These are phyloP conservation scores for Lenwebbia sp. DNA, from an alignment of 345 rosid genomes.

Conservation along the genomic window DNA sequence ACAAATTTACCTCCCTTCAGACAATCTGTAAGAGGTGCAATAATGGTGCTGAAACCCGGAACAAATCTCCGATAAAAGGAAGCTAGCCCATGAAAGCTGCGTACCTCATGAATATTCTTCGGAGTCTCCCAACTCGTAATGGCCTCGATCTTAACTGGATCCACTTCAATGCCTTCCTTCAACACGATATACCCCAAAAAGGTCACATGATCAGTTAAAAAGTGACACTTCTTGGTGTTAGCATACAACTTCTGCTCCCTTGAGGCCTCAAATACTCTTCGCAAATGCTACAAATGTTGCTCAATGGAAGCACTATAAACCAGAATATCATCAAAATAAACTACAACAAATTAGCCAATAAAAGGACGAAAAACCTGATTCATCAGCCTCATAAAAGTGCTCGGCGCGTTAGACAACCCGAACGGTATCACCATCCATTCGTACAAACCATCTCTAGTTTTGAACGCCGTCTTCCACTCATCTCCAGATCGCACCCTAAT, in stretches of 20 bases:
- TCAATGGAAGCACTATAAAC: not conserved
- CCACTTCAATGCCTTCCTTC: not conserved
- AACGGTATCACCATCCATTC: slow-evolving; percentile 2
- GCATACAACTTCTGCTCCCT: not conserved
- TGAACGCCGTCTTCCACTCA: slow-evolving; percentile 1
- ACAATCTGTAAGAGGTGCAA: not conserved
- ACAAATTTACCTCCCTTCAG: not conserved
- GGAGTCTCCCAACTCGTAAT: not conserved
- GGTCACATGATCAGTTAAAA: not conserved
- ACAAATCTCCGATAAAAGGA: not conserved
- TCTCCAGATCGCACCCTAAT: not conserved
- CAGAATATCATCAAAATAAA: slow-evolving; percentile 1
- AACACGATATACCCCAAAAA: not conserved
- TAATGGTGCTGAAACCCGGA: not conserved
- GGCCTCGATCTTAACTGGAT: not conserved
- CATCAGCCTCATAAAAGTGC: slow-evolving; percentile 1
- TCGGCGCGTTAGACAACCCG: not conserved
- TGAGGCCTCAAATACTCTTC: not conserved
- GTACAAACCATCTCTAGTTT: not conserved
- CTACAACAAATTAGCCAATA: not conserved
- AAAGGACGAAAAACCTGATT: not conserved
- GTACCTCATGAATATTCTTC: not conserved
- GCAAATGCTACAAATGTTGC: not conserved
- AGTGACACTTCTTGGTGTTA: not conserved
- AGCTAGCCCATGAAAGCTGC: not conserved